These are phyloP conservation scores for Colletotrichum sp. DNA, from an alignment of 2,329 filamentous ascomycete species.

Conservation along the genomic window DNA sequence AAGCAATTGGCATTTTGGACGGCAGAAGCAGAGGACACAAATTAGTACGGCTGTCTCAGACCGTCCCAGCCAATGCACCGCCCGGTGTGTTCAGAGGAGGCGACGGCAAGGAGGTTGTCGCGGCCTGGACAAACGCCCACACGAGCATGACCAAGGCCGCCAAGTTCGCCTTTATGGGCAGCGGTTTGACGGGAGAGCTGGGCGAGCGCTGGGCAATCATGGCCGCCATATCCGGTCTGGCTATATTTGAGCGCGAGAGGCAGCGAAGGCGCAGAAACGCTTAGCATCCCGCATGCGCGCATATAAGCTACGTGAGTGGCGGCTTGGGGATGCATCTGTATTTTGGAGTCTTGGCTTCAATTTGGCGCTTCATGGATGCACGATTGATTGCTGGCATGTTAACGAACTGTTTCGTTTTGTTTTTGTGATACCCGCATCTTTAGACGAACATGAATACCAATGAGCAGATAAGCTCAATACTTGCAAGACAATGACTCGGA, in stretches of 20 bases:
- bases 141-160: constrained; percentile 38
- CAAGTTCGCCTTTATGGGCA: constrained; percentile 45
- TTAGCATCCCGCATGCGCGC: not conserved
- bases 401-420: constrained; percentile 1
- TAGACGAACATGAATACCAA: not conserved
- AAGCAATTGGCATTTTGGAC: constrained; percentile 36
- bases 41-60: constrained; percentile 39
- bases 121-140: constrained; percentile 37
- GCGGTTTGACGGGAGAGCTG: constrained; percentile 39
- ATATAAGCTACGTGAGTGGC: not conserved
- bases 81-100: constrained; percentile 21
- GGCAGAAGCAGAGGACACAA: constrained; percentile 42
- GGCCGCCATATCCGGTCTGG: constrained; percentile 39
- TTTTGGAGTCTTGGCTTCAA: not conserved
- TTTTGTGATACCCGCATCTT: constrained; percentile 5
- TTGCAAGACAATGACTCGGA: not conserved
- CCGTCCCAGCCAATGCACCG: not conserved
- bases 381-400: not conserved
- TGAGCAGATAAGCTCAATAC: not conserved
- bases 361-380: not conserved
- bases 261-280: not conserved
- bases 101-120: constrained; percentile 48
- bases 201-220: constrained; percentile 48
- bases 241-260: constrained; percentile 19
- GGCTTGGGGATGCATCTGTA: not conserved